phyloP scores from a whole-genome alignment of 2,329 filamentous ascomycete species.

The Ophiostoma fasciatum region DNA sequence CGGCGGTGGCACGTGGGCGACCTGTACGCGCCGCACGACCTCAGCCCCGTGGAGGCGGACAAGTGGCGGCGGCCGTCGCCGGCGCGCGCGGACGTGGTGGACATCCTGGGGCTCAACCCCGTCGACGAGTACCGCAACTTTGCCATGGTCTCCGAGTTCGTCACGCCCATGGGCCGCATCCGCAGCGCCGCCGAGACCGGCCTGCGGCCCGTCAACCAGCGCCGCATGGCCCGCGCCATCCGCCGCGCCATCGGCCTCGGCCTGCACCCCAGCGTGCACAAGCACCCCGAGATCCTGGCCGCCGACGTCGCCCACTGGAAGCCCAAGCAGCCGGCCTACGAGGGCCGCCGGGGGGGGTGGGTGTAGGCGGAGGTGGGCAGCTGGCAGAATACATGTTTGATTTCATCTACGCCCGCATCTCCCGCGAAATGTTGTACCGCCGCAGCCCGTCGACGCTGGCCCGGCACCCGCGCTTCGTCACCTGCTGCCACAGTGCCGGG shows the following conservation, averaged over 20 bases:
- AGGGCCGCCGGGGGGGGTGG: too few relatives aligned
- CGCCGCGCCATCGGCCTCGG: conserved; percentile 78
- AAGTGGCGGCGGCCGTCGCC: conserved; percentile 55
- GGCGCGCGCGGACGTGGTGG: conserved; percentile 56
- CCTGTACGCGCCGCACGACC: conserved; percentile 79
- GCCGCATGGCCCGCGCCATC: conserved; percentile 85
- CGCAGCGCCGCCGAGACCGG: conserved; percentile 62
- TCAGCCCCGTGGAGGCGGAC: conserved; percentile 60
- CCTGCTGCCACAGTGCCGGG: conserved; percentile 51
- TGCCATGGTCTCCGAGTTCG: conserved; percentile 76
- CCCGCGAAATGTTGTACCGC: conserved; percentile 34
- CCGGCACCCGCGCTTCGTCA: conserved; percentile 39
- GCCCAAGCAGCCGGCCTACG: background rate
- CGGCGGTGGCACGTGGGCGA: conserved; percentile 66
- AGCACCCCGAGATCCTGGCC: conserved; percentile 67
- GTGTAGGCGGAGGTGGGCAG: background rate
- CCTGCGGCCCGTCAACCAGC: conserved; percentile 76
- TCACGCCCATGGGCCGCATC: conserved; percentile 74
- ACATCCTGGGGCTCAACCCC: conserved; percentile 66
- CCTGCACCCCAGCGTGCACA: conserved; percentile 80
- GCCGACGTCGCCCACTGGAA: conserved; percentile 18
- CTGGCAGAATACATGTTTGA: too few relatives aligned
- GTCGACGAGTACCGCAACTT: conserved; percentile 89
- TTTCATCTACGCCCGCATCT: conserved; percentile 14
- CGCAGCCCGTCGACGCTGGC: conserved; percentile 28